A percentile compares a stretch with the other conserved stretches of the same genome.
Evolutionary conservation across 1,284 basidiomycete species (phyloP).

Genomic region (Rhizoctonia solani): DNA sequence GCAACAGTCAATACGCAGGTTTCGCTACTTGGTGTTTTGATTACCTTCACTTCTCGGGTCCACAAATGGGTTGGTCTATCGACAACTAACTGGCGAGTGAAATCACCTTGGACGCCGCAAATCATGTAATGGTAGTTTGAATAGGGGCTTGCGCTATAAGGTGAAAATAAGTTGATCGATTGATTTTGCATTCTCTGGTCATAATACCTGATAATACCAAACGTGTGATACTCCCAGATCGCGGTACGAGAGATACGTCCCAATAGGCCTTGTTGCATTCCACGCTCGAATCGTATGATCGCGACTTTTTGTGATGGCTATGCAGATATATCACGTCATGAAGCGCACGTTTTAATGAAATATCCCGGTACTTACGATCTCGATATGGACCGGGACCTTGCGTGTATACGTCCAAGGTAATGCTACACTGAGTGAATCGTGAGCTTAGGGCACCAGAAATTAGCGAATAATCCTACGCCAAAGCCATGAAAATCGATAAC

Average conservation of each 20-base stretch:
- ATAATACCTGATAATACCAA: constrained; percentile 59
- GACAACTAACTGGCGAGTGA: constrained; percentile 68
- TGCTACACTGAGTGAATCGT: constrained; percentile 53
- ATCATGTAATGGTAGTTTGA: constrained; percentile 76
- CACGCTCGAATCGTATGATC: constrained; percentile 65
- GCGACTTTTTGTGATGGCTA: constrained; percentile 72
- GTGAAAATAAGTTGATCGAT: not conserved
- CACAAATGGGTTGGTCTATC: constrained; percentile 68
- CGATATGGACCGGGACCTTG: constrained; percentile 72
- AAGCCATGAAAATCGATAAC: constrained; percentile 71
- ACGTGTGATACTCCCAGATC: constrained; percentile 66
- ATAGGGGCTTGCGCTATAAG: constrained; percentile 63
- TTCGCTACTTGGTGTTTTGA: too few species aligned
- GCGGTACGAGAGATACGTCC: constrained; percentile 65
- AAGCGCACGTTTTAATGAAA: not conserved
- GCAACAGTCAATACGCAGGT: too few species aligned
- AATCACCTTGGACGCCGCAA: constrained; percentile 77
- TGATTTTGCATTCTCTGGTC: not conserved
- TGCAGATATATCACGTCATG: not conserved
- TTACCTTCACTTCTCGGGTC: constrained; percentile 73
- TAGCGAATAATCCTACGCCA: constrained; percentile 56
- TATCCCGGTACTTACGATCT: constrained; percentile 57
- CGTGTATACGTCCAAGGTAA: constrained; percentile 77
- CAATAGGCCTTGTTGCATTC: constrained; percentile 68
- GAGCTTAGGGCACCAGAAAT: not conserved